Base-by-base conservation (phyloP, 371 early-diverging fungal genomes). In the Apophysomyces elegans region DNA sequence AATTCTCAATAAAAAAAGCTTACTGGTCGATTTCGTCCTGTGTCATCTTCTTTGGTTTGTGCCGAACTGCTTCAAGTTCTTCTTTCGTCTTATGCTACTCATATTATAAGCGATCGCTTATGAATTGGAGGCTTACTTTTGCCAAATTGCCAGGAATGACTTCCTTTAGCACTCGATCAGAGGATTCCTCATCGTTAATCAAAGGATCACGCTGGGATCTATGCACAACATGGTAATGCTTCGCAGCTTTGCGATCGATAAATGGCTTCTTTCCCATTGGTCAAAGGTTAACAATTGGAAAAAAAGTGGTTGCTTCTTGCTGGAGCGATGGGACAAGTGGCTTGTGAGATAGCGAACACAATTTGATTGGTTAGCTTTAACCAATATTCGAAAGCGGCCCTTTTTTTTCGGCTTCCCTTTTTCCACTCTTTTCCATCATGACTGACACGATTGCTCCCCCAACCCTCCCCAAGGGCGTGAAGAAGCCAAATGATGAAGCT, bases 121-220 rank as follows among this genome's bases (percentile, higher is more conserved):
- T 8, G 26, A 11, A 26, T 21, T 0, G 37, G 50, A 32, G 11
- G 14, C 11, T 58, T 38, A 88, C 90, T 78, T 90, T 90, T 6
- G 87, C 61, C 41, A 90, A 65, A 73, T 94, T 93, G 64, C 78
- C 63, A 26, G 91, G 90, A 57, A 89, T 75, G 6, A 93, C 84
- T 62, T 93, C 92, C 56, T 89, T 87, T 37, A 98, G 83, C n/a
- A 98, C 96, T 63, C 89, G 87, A 61, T 86, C 84, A 2, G 93
- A 86, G 7, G 93, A 88, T 13, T 89, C 90, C 21, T 88, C 84
- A 72, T 95, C 95, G 37, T 91, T 90, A 58, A 94, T 88, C 58
- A 90, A 84, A 37, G 97, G 96, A 84, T 98, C 98, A 66, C 93
- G 85, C 78, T 96, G 96, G n/a, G 97, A 96, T 72, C 98, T 87